Percentiles rank a stretch among this genome's conserved stretches.
phyloP scores from a whole-genome alignment of 2,329 filamentous ascomycete species.

The Bipolaris bicolor region DNA sequence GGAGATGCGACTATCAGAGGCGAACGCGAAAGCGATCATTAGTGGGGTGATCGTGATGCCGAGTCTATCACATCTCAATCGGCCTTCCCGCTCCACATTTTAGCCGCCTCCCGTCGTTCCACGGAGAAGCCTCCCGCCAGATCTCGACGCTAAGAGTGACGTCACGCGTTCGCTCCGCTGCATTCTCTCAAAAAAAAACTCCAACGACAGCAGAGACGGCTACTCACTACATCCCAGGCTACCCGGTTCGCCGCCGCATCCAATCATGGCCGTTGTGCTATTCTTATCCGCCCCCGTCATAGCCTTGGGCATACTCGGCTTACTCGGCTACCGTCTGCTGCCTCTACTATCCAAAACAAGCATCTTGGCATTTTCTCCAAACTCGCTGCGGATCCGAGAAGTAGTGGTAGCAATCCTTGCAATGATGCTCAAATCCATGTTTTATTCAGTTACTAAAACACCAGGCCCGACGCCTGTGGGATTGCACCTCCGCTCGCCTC shows the following conservation, averaged over 20 bases:
- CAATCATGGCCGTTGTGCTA: background rate
- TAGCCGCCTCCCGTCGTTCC: background rate
- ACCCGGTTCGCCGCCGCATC: background rate
- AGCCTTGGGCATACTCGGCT: constrained; percentile 6
- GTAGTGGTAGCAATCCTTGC: constrained; percentile 9
- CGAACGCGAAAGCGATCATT: background rate
- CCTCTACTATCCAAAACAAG: constrained; percentile 6
- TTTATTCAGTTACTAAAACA: background rate
- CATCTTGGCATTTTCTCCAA: constrained; percentile 12
- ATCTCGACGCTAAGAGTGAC: background rate
- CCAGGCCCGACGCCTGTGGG: background rate
- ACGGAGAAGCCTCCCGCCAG: background rate
- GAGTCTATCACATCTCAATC: background rate
- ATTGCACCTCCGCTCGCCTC: constrained; percentile 4
- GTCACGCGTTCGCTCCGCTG: background rate
- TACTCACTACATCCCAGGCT: background rate
- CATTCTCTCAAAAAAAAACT: too few species aligned
- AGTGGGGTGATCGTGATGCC: background rate
- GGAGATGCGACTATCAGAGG: background rate
- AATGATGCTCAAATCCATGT: constrained; percentile 3
- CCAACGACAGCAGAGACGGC: too few species aligned
- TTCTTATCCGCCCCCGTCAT: background rate
- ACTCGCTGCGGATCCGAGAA: constrained; percentile 8
- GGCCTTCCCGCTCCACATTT: background rate
- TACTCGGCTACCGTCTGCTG: constrained; percentile 7